Evolutionary conservation across 805 yeast species (phyloP), one percentile per base, ranked within the genome.

Genomic region (Cyberlindnera amylophila): DNA sequence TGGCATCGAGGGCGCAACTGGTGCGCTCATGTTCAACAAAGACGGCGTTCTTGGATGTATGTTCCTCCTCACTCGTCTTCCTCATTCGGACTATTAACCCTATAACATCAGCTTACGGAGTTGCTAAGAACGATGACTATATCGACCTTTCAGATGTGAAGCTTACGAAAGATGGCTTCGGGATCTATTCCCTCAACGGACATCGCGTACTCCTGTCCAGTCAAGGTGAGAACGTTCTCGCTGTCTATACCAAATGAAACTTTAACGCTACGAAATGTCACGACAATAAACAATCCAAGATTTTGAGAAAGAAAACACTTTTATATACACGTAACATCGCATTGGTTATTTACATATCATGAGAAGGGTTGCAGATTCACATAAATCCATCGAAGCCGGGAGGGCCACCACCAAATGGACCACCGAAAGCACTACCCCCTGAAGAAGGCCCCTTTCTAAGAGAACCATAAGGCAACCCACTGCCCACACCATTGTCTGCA

Each of bases 1-100:
- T n/a, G 52, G 49, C 2, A 37, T 49, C 9, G 42, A 45, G 18
- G 36, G 35, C n/a, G 38, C 52, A 4, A 30, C 16, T 2, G 52
- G 52, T 23, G 52, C 50, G 8, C 44, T 49, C 4, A 30, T 49
- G 33, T 49, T 41, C 36, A 38, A 42, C 37, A 38, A 41, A 14
- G 44, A 49, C 18, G 52, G 52, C n/a, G 47, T 49, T n/a, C 38
- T 49, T 7, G 52, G 52, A 17, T 37, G 51, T 47, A 31, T 31
- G 51, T 44, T 12, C 5, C 23, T 17, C 13, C 34, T 4, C 23
- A 21, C 8, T 10, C n/a, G n/a, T n/a, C n/a, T 7, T 19, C 9
- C 10, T 9, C 15, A 15, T 15, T 29, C 14, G 23, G n/a, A 23
- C 34, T 33, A 12, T 7, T 15, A 16, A 29, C 23, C n/a, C n/a